These are phyloP conservation scores for Calonectria pauciramosa DNA, from an alignment of 2,329 filamentous ascomycete genomes.

Conservation along the genomic window DNA sequence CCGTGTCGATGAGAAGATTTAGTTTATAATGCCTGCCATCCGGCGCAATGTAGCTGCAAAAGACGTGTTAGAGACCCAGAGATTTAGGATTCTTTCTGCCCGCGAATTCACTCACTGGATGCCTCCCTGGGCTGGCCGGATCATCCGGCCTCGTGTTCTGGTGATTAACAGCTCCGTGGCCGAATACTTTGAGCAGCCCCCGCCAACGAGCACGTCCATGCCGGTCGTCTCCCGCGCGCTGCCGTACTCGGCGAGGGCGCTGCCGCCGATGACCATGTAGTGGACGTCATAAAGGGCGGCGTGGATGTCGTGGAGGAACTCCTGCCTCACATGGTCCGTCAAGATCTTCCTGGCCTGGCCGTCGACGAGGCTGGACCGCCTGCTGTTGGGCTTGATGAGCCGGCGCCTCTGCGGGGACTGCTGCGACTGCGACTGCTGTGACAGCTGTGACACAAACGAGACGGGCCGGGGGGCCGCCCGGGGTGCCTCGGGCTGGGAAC, in stretches of 20 bases:
- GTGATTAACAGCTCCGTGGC: conserved; percentile 1
- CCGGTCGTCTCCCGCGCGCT: not conserved
- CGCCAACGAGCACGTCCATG: conserved; percentile 4
- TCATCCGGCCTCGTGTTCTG: not conserved
- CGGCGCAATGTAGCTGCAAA: not conserved
- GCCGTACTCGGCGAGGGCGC: conserved; percentile 4
- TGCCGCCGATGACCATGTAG: not conserved
- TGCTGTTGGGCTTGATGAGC: not conserved
- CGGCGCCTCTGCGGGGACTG: not conserved
- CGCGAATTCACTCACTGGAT: not conserved
- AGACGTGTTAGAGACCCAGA: not conserved
- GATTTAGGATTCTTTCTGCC: too few relatives aligned
- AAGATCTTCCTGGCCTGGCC: not conserved
- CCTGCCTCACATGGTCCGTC: not conserved
- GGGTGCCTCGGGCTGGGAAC: conserved; percentile 3
- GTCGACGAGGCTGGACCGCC: not conserved
- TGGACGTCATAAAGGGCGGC: not conserved
- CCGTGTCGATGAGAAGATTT: not conserved
- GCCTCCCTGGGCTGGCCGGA: not conserved
- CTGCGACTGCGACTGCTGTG: not conserved
- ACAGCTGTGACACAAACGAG: conserved; percentile 5
- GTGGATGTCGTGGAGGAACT: conserved; percentile 6
- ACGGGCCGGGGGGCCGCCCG: conserved; percentile 6
- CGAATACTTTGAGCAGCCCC: not conserved
- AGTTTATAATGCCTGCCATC: conserved; percentile 3